Evolutionary conservation across 2,329 filamentous ascomycete genomes (phyloP), one percentile per base, ranked within the genome.

Genomic region (Saccharata proteae): DNA sequence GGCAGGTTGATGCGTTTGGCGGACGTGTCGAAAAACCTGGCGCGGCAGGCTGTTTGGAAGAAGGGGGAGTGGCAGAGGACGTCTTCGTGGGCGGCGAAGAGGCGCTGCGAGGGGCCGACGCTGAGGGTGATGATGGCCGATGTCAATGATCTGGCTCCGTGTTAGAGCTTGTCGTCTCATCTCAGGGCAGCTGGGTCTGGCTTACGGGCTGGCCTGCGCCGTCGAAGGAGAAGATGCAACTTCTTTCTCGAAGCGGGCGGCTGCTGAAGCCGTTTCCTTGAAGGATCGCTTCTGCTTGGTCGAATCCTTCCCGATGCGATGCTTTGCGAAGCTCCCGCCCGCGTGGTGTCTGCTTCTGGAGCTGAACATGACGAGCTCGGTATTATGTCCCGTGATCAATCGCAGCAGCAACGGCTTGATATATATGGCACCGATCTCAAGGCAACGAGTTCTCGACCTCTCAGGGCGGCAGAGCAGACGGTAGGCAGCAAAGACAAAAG

Each of bases 31-130:
- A 73, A 69, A 62, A 71, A 79, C 47, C 78, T 72, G 40, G 65
- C 67, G 35, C 69, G 67, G 41, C 77, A 71, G 25, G 69, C 65
- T 29, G 71, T 61, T 38, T 74, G 65, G 59, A 94, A 93, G 68
- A 78, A 93, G 6, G 83, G 75, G 8, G 83, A 90, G 34, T 70
- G 63, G 51, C 68, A 71, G 37, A 94, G 74, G 38, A 93, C 71
- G 43, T 90, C 80, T 62, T 93, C 82, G 55, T 93, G 86, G 5
- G 84, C 84, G 21, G 86, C 86, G 50, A 94, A 94, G 43, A 93
- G 77, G 14, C 86, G 75, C 54, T 85, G 77, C 43, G 86, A 78
- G 4, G 69, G 69, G n/a, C 83, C 83, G 44, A 92, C 73, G 44
- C 80, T 72, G 39, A 92, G 69, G 7, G 82, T 92, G 43, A 92